These are phyloP conservation scores for Cytidiella melzeri DNA, from an alignment of 768 basidiomycete genomes.

Conservation along the genomic window DNA sequence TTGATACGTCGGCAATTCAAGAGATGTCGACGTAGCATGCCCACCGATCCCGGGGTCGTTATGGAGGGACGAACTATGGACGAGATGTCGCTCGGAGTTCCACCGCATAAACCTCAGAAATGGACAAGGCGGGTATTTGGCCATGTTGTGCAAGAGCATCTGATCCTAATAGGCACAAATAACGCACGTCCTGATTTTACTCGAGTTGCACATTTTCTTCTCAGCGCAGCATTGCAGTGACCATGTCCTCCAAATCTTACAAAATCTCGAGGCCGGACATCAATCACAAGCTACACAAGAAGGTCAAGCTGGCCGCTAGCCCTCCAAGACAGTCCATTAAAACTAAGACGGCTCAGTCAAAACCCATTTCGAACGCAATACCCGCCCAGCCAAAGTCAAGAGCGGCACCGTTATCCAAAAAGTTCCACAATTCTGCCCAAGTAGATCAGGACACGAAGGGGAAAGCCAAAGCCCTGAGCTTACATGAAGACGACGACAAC, in stretches of 20 bases:
- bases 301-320: conserved; percentile 2
- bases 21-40: not conserved
- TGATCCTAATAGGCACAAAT: conserved; percentile 19
- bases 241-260: conserved; percentile 9
- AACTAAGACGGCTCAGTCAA: conserved; percentile 8
- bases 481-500: conserved; percentile 3
- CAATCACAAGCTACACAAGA: conserved; percentile 3
- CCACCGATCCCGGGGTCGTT: no score
- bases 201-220: no score
- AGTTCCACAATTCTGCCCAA: conserved; percentile 3
- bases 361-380: conserved; percentile 19
- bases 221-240: no score
- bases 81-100: not conserved
- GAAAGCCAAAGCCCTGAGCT: conserved; percentile 23
- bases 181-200: no score
- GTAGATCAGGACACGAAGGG: conserved; percentile 10
- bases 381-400: not conserved
- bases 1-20: not conserved
- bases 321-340: conserved; percentile 13
- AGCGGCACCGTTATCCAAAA: conserved; percentile 3
- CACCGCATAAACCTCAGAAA: not conserved
- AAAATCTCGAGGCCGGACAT: not conserved
- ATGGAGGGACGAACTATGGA: no score
- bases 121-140: conserved; percentile 13
- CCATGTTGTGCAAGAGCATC: conserved; percentile 15